Evolutionary conservation across 106 monocot species (phyloP), one percentile per base, ranked within the genome.

Genomic region (Platanthera guangdongensis): DNA sequence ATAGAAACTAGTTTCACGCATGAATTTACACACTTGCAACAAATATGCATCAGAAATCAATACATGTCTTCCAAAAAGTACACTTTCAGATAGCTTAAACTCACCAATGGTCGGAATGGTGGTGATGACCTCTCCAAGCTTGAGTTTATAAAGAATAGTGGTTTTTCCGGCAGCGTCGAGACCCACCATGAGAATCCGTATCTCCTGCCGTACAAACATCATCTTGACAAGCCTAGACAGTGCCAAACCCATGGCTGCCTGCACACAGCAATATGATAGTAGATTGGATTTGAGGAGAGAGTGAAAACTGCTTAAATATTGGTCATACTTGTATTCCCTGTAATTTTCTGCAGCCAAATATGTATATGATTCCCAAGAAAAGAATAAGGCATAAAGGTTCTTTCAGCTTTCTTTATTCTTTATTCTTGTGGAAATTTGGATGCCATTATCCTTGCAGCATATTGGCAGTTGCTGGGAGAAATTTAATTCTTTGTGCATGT

Each of bases 71-170:
- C 65, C 30, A 65, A 65, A 21, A 32, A 65, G 11, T 65, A 32
- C 28, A 65, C 12, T 65, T 65, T 65, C 65, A 65, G 11, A 32
- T 25, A 64, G 3, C 32, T 32, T 65, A 30, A 19, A 32, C 65
- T 65, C 32, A 65, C 65, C 65, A 13, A 65, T 65, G 32, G 65
- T 65, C 32, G 65, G 64, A 16, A 68, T 77, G 49, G 77, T 92
- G 47, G 92, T 92, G 81, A 92, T 89, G 52, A 92, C 89, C 84
- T 92, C 92, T 45, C 92, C 92, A 12, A 92, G 92, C 88, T 92
- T 92, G 76, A 92, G 84, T 78, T 92, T 92, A 79, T 92, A 92
- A 16, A 92, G 84, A 55, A 76, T 82, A 16, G 81, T 82, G 84
- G 77, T 89, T 86, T 80, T 80, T 50, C 80, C 80, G 6, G 80